phyloP scores from a whole-genome alignment of 2,329 filamentous ascomycete genomes.

The Ceratocystis harringtonii region DNA sequence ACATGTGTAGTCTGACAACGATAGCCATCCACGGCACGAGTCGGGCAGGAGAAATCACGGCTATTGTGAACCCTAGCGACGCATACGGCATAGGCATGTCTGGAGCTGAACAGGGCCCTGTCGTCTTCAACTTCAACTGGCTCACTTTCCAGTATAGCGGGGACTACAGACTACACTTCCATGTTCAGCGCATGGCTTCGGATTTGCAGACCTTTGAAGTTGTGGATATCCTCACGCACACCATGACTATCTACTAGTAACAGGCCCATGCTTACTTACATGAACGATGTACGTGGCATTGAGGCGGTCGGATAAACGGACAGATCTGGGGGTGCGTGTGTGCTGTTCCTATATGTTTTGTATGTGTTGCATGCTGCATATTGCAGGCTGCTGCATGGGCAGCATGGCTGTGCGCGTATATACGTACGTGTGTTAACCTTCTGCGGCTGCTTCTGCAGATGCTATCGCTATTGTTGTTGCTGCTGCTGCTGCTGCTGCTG shows the following conservation, averaged over 20 bases:
- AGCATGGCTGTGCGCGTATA: background rate
- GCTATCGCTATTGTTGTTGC: background rate
- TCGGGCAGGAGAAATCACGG: background rate
- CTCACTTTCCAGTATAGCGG: background rate
- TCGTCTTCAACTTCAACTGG: background rate
- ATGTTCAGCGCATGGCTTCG: background rate
- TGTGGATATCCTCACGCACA: background rate
- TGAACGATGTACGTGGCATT: background rate
- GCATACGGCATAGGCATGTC: background rate
- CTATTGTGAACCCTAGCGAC: background rate
- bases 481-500: background rate
- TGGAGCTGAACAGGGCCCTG: background rate
- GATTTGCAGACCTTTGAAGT: background rate
- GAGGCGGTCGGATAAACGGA: background rate
- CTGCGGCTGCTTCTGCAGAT: background rate
- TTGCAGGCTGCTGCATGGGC: too few species aligned
- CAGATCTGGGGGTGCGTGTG: background rate
- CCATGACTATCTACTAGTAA: background rate
- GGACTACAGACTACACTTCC: background rate
- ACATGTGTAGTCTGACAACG: slow-evolving; percentile 3
- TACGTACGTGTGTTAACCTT: background rate
- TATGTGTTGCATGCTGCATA: too few species aligned
- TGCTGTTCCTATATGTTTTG: background rate
- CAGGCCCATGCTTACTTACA: background rate
- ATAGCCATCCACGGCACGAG: slow-evolving; percentile 1